phyloP scores from a whole-genome alignment of 208 protist species.

The Crithidia acanthocephali region DNA sequence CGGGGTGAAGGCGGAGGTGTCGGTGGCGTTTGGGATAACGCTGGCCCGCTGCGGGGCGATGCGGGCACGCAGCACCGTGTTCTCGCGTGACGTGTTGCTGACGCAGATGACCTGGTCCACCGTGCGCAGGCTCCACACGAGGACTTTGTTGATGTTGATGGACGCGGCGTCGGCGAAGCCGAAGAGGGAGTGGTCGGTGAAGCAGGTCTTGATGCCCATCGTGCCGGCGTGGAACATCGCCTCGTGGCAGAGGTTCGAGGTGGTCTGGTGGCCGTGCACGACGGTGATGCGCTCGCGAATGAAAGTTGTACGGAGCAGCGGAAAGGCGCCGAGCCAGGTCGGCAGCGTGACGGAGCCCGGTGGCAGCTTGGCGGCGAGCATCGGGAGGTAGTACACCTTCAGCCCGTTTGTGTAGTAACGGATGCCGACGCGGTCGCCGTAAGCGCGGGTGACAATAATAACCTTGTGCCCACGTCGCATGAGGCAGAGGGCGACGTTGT shows the following conservation, averaged over 20 bases:
- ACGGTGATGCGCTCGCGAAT: constrained; percentile 97
- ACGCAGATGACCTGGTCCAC: constrained; percentile 98
- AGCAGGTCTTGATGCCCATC: constrained; percentile 96
- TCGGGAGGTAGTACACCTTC: constrained; percentile 98
- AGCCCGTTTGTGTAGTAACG: constrained; percentile 96
- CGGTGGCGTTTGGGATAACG: constrained; percentile 98
- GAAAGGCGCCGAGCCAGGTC: constrained; percentile 84
- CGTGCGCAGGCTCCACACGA: constrained; percentile 95
- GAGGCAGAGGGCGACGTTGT: constrained; percentile 96
- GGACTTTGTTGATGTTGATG: constrained; percentile 98
- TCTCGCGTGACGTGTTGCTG: constrained; percentile 98
- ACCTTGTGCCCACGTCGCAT: constrained; percentile 97
- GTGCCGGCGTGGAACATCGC: constrained; percentile 94
- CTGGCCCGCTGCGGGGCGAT: constrained; percentile 93
- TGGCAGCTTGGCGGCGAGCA: constrained; percentile 89
- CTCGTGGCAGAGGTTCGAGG: constrained; percentile 96
- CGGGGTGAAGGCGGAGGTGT: constrained; percentile 91
- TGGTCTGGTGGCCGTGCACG: constrained; percentile 98
- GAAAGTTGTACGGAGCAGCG: constrained; percentile 94
- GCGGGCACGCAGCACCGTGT: constrained; percentile 96
- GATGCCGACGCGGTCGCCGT: constrained; percentile 95
- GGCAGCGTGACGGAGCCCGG: constrained; percentile 92
- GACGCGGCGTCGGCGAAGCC: constrained; percentile 96
- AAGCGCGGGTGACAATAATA: constrained; percentile 96
- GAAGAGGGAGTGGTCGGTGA: constrained; percentile 99